phyloP scores from a whole-genome alignment of 1,139 yeast genomes.

The Saccharomyces uvarum region DNA sequence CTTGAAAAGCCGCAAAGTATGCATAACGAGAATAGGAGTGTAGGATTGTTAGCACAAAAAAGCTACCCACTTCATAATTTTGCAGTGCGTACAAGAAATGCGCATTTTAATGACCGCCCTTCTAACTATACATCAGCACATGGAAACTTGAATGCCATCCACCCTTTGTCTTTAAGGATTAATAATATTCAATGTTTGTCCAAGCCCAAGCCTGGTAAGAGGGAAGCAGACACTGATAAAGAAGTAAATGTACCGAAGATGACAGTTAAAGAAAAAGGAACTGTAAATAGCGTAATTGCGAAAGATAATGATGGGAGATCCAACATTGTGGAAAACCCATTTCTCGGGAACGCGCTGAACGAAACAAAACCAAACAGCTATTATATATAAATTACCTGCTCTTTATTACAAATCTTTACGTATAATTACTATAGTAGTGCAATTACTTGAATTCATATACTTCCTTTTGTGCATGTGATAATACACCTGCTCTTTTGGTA shows the following conservation, averaged over 20 bases:
- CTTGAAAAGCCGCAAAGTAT: neutral
- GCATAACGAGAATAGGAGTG: neutral
- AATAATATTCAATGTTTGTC: neutral
- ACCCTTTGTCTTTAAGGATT: neutral
- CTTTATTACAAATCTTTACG: neutral
- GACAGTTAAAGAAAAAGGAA: neutral
- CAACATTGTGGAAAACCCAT: neutral
- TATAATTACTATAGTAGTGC: neutral
- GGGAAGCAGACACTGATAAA: neutral
- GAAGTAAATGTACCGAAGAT: neutral
- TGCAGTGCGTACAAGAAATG: neutral
- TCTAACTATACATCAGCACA: neutral
- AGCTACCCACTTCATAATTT: neutral
- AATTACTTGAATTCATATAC: constrained; percentile 55
- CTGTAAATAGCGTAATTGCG: neutral
- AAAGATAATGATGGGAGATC: neutral
- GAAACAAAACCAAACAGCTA: neutral
- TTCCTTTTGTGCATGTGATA: constrained; percentile 66
- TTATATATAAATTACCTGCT: neutral
- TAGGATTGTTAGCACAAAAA: neutral
- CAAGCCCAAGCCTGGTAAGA: neutral
- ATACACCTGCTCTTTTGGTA: constrained; percentile 58
- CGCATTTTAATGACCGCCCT: neutral
- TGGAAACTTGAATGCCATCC: neutral
- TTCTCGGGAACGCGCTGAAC: neutral